These are phyloP conservation scores for Gentiana dahurica DNA, from an alignment of 257 asterid species.

Conservation along the genomic window DNA sequence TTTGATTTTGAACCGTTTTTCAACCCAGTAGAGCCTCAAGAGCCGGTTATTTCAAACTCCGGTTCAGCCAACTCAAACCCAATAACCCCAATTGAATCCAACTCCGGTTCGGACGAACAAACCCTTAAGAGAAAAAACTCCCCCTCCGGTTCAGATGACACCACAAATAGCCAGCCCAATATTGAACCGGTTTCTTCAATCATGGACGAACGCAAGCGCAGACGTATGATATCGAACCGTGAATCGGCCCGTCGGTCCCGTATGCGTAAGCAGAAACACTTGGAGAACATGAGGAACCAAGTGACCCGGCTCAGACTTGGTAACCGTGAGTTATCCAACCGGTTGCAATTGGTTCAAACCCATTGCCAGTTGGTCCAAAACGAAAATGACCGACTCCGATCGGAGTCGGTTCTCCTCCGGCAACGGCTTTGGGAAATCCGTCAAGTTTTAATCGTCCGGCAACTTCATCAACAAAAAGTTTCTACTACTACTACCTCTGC, in stretches of 20 bases:
- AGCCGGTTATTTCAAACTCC: slow-evolving; percentile 44
- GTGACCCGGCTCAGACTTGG: slow-evolving; percentile 40
- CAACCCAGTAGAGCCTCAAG: slow-evolving; percentile 14
- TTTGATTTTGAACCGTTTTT: slow-evolving; percentile 18
- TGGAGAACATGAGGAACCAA: slow-evolving; percentile 75
- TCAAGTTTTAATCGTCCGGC: slow-evolving; percentile 53
- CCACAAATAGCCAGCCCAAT: slow-evolving; percentile 11
- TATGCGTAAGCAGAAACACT: slow-evolving; percentile 63
- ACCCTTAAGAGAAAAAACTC: slow-evolving; percentile 7
- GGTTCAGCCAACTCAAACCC: slow-evolving; percentile 27
- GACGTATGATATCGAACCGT: slow-evolving; percentile 86
- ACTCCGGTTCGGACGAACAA: slow-evolving; percentile 28
- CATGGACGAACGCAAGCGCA: slow-evolving; percentile 53
- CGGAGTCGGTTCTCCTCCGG: slow-evolving; percentile 60
- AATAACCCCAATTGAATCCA: slow-evolving; percentile 12
- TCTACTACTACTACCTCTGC: slow-evolving; percentile 26
- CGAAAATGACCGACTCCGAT: slow-evolving; percentile 48
- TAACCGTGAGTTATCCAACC: slow-evolving; percentile 61
- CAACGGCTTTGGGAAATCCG: slow-evolving; percentile 66
- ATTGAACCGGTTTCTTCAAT: slow-evolving; percentile 1
- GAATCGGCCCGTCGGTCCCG: slow-evolving; percentile 90
- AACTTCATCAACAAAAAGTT: slow-evolving; percentile 47
- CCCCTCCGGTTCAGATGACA: slow-evolving; percentile 22
- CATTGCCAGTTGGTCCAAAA: slow-evolving; percentile 28
- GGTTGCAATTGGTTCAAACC: slow-evolving; percentile 32